Conservation (phyloP, 2,329 filamentous ascomycete genomes). For the Clonostachys rosea region DNA sequence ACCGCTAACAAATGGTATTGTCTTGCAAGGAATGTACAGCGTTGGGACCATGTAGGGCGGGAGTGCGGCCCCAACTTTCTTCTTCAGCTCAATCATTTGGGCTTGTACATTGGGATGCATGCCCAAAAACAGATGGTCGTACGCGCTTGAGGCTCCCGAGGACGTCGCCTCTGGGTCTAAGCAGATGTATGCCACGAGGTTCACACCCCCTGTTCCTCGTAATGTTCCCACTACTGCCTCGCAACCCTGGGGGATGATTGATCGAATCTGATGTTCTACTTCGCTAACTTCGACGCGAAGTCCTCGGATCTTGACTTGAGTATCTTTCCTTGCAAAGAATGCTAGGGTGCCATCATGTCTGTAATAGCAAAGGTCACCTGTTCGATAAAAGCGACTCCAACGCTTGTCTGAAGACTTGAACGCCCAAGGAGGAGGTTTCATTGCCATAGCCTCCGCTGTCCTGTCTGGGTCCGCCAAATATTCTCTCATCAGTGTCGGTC, state of each 20-base stretch:
- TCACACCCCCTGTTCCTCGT: too few relatives aligned
- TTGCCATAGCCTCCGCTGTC: conserved; percentile 14
- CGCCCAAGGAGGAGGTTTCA: conserved; percentile 1
- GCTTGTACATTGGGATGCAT: too few relatives aligned
- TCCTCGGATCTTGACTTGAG: conserved; percentile 1
- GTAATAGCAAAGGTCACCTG: not conserved
- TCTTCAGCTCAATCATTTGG: too few relatives aligned
- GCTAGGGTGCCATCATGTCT: not conserved
- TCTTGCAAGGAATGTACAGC: conserved; percentile 9
- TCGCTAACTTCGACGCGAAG: not conserved
- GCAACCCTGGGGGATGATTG: too few relatives aligned
- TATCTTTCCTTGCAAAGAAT: not conserved
- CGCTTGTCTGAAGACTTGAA: conserved; percentile 2
- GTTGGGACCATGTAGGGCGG: conserved; percentile 12
- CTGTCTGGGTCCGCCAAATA: conserved; percentile 31
- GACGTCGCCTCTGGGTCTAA: too few relatives aligned
- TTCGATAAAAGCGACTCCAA: not conserved
- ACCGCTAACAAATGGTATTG: conserved; percentile 10
- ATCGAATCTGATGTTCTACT: not conserved
- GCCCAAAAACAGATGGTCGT: too few relatives aligned
- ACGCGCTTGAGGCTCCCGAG: too few relatives aligned
- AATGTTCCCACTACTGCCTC: too few relatives aligned
- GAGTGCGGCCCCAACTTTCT: conserved; percentile 4
- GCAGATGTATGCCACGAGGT: too few relatives aligned
- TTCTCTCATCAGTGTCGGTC: conserved; percentile 34